Base-by-base conservation (phyloP, 495 filamentous ascomycete genomes). In the Neurospora terricola region DNA sequence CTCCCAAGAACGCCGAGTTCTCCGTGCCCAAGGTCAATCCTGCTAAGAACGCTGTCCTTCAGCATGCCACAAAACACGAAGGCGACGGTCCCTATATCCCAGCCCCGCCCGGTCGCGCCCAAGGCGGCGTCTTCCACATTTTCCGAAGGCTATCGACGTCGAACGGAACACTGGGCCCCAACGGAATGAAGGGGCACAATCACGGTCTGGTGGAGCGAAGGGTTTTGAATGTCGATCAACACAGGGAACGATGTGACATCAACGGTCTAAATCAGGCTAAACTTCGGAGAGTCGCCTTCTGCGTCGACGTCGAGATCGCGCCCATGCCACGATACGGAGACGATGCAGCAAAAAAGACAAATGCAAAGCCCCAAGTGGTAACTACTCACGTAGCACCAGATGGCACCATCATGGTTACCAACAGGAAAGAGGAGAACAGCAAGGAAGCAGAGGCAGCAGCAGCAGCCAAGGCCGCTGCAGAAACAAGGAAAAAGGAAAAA, bases 301-400 rank as follows among this genome's bases (percentile, higher is more conserved):
- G 92, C 75, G 96, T 99, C 5, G 96, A 99, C 80, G 96, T 99
- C 14, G 96, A 99, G 82, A 96, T 99, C 77, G 94, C 96, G 54
- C 85, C 83, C 34, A 85, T 86, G 80, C 86, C 87, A 5, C 84
- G 82, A 73, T 88, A 91, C 74, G 78, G 72, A 27, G 88, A 90
- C 11, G 86, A 77, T 34, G 21, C 71, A 0, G 69, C 36, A 5
- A 75, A 73, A 4, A 77, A 77, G 72, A 82, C 23, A 81, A 21
- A 73, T 66, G 4, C 80, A 80, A 78, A 89, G 66, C 84, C 90
- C 4, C 85, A 90, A 72, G 79, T 81, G 30, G 79, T 86, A 1
- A 85, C 84, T 66, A 78, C 84, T n/a, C 88, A 91, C 69, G 91
- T 92, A 72, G 80, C 82, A 71, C 76, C 78, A 38, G 73, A 73